Conservation (phyloP, 305 asterid species). For the Fraxinus baroniana region DNA sequence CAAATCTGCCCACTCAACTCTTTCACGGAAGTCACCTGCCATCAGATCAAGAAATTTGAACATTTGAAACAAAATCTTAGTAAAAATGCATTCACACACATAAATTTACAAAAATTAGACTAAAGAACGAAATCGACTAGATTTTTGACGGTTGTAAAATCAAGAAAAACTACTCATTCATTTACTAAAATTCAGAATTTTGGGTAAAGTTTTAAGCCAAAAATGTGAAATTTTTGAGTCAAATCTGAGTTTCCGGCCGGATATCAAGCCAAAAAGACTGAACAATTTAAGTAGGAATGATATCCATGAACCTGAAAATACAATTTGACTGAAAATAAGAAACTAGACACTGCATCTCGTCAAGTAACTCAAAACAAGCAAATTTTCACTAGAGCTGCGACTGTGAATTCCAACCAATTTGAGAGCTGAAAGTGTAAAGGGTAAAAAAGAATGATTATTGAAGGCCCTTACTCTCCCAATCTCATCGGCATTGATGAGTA, state of each 20-base stretch:
- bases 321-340: slow-evolving; percentile 21
- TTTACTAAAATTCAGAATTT: not conserved
- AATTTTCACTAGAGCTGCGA: not conserved
- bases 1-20: slow-evolving; percentile 92
- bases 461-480: slow-evolving; percentile 66
- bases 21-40: slow-evolving; percentile 80
- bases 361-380: not conserved
- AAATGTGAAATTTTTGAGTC: not conserved
- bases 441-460: not conserved
- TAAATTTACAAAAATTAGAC: slow-evolving; percentile 18
- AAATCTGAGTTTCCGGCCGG: slow-evolving; percentile 8
- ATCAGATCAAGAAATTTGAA: slow-evolving; percentile 37
- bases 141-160: not conserved
- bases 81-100: not conserved
- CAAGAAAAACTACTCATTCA: not conserved
- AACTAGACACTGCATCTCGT: slow-evolving; percentile 14
- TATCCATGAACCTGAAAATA: slow-evolving; percentile 17
- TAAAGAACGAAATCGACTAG: slow-evolving; percentile 10
- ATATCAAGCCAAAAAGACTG: slow-evolving; percentile 11
- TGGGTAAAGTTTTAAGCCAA: not conserved
- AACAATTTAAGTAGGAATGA: not conserved
- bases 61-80: slow-evolving; percentile 6
- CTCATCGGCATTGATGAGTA: slow-evolving; percentile 93
- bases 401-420: not conserved
- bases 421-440: slow-evolving; percentile 12